Conservation (phyloP, 1,139 yeast species). For the Scheffersomyces segobiensis region DNA sequence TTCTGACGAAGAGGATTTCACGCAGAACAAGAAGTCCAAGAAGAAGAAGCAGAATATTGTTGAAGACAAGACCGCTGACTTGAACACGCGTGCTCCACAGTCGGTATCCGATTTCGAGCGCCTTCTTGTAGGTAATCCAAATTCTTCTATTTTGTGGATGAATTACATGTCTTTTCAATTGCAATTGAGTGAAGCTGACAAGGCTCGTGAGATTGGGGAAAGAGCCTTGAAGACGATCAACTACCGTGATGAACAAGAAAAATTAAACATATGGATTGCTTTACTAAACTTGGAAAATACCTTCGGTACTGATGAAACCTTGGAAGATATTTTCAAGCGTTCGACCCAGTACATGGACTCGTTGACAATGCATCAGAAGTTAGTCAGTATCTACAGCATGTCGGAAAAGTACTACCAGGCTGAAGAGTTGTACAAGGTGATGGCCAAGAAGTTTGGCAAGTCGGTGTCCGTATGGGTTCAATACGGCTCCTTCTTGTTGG, state of each 20-base stretch:
- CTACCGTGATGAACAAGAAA: constrained; percentile 91
- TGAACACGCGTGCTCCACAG: constrained; percentile 85
- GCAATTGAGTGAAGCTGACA: constrained; percentile 89
- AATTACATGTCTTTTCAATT: constrained; percentile 97
- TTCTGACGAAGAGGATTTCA: constrained; percentile 59
- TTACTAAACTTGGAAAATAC: constrained; percentile 89
- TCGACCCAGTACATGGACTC: constrained; percentile 93
- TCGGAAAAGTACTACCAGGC: constrained; percentile 75
- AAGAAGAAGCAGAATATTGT: constrained; percentile 44
- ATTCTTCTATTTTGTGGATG: constrained; percentile 95
- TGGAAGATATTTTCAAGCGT: constrained; percentile 78
- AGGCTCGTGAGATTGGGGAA: constrained; percentile 90
- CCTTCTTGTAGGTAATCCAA: constrained; percentile 85
- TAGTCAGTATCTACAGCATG: constrained; percentile 71
- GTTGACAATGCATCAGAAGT: constrained; percentile 72
- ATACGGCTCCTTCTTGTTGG: constrained; percentile 74
- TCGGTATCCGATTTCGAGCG: constrained; percentile 91
- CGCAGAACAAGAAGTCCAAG: constrained; percentile 47
- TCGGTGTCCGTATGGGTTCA: constrained; percentile 73
- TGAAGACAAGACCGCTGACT: constrained; percentile 83
- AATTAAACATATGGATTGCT: constrained; percentile 95
- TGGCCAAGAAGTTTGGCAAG: constrained; percentile 82
- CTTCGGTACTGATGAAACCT: constrained; percentile 82
- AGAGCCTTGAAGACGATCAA: constrained; percentile 89
- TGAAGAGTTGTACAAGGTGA: constrained; percentile 60